Conservation (phyloP, 257 asterid species). For the Cinchona pubescens region DNA sequence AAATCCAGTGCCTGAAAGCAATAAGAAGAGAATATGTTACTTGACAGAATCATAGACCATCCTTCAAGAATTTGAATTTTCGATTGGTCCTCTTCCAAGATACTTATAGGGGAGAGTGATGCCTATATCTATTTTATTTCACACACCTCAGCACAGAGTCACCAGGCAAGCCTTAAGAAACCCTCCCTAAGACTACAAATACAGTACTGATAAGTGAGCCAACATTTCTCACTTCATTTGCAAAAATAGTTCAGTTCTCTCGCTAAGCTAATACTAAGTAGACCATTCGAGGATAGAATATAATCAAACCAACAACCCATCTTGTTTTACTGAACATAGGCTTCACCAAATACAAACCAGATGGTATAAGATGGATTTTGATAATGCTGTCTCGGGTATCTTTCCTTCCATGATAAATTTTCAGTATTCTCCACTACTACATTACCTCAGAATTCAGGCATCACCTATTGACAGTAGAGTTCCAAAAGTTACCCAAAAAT, state of each 20-base stretch:
- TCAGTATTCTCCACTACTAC: too few species aligned
- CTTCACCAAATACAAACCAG: background rate
- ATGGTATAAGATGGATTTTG: too few species aligned
- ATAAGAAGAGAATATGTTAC: slow-evolving; percentile 2
- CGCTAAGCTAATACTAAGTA: background rate
- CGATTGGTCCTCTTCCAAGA: background rate
- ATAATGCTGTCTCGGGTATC: too few species aligned
- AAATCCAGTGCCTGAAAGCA: slow-evolving; percentile 74
- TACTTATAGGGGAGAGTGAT: background rate
- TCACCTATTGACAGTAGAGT: background rate
- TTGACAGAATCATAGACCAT: background rate
- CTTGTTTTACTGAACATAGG: background rate
- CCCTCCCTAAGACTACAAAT: background rate
- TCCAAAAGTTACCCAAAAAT: too few species aligned
- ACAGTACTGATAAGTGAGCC: background rate
- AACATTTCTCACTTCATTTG: background rate
- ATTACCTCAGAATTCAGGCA: background rate
- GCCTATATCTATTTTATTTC: background rate
- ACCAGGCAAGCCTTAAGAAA: background rate
- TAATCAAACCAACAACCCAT: background rate
- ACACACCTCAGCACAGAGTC: background rate
- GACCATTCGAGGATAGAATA: background rate
- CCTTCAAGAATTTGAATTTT: background rate
- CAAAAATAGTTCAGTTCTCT: background rate
- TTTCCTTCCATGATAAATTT: too few species aligned